phyloP scores from a whole-genome alignment of 306 rosid species.

The Vigna angularis region DNA sequence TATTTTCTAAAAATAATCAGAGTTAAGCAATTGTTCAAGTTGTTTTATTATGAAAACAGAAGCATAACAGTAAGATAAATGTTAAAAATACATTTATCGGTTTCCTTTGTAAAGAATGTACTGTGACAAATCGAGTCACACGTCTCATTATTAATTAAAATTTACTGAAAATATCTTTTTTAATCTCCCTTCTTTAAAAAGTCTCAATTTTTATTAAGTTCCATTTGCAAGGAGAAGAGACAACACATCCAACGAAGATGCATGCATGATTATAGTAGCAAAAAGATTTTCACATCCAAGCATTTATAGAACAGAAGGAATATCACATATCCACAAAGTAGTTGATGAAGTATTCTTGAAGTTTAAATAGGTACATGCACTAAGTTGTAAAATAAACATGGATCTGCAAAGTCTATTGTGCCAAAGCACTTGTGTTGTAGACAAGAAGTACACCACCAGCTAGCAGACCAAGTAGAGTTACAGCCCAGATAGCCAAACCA shows the following conservation, averaged over 20 bases:
- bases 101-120: too few relatives aligned
- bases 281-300: slow-evolving; percentile 29
- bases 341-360: slow-evolving; percentile 39
- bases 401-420: slow-evolving; percentile 58
- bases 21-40: too few relatives aligned
- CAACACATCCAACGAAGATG: neutral
- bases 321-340: slow-evolving; percentile 43
- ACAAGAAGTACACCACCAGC: slow-evolving; percentile 98
- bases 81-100: too few relatives aligned
- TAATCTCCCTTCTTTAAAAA: too few relatives aligned
- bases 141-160: too few relatives aligned
- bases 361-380: slow-evolving; percentile 47
- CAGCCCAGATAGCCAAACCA: slow-evolving; percentile 98
- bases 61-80: neutral
- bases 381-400: slow-evolving; percentile 15
- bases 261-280: slow-evolving; percentile 28
- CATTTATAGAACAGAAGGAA: slow-evolving; percentile 43
- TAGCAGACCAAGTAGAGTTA: slow-evolving; percentile 79
- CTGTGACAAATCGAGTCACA: too few relatives aligned
- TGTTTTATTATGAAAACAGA: too few relatives aligned
- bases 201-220: too few relatives aligned
- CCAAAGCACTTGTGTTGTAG: slow-evolving; percentile 96
- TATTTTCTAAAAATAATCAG: too few relatives aligned
- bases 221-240: neutral
- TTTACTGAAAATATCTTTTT: too few relatives aligned